Evolutionary conservation across 768 basidiomycete genomes (phyloP).

Genomic region (Mycena capillaripes): DNA sequence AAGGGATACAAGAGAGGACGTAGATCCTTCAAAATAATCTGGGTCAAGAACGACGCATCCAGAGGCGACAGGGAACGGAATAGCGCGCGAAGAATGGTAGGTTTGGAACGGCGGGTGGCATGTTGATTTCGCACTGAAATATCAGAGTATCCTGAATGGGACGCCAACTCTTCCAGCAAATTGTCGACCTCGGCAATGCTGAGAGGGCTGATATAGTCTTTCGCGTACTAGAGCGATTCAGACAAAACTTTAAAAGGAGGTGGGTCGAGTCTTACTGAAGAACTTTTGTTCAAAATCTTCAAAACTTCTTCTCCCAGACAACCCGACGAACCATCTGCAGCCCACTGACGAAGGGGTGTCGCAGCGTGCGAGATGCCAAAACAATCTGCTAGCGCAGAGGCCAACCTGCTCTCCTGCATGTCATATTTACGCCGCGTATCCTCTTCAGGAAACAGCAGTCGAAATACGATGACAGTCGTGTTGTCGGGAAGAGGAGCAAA

Average conservation of each 20-base stretch:
- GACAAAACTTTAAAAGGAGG: slow-evolving; percentile 14
- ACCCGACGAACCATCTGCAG: slow-evolving; percentile 61
- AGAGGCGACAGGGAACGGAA: slow-evolving; percentile 72
- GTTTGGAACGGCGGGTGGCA: slow-evolving; percentile 44
- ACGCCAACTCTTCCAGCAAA: slow-evolving; percentile 83
- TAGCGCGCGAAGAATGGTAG: slow-evolving; percentile 64
- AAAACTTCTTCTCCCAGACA: slow-evolving; percentile 81
- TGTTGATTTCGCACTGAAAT: slow-evolving; percentile 53
- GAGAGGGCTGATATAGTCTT: slow-evolving; percentile 48
- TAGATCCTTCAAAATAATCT: slow-evolving; percentile 91
- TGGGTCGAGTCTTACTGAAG: slow-evolving; percentile 46
- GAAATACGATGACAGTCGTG: slow-evolving; percentile 74
- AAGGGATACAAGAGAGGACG: slow-evolving; percentile 84
- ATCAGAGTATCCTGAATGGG: slow-evolving; percentile 73
- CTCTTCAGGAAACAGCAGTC: slow-evolving; percentile 88
- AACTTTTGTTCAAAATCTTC: slow-evolving; percentile 56
- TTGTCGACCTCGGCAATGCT: slow-evolving; percentile 68
- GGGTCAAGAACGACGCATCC: slow-evolving; percentile 80
- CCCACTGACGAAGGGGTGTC: slow-evolving; percentile 54
- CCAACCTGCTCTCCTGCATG: slow-evolving; percentile 76
- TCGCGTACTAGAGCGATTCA: slow-evolving; percentile 1
- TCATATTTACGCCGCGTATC: slow-evolving; percentile 79
- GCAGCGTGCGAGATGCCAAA: slow-evolving; percentile 57
- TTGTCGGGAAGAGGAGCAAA: slow-evolving; percentile 65
- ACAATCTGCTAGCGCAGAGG: slow-evolving; percentile 62